phyloP scores from a whole-genome alignment of 1,284 basidiomycete species.

The Pascua guehoae region DNA sequence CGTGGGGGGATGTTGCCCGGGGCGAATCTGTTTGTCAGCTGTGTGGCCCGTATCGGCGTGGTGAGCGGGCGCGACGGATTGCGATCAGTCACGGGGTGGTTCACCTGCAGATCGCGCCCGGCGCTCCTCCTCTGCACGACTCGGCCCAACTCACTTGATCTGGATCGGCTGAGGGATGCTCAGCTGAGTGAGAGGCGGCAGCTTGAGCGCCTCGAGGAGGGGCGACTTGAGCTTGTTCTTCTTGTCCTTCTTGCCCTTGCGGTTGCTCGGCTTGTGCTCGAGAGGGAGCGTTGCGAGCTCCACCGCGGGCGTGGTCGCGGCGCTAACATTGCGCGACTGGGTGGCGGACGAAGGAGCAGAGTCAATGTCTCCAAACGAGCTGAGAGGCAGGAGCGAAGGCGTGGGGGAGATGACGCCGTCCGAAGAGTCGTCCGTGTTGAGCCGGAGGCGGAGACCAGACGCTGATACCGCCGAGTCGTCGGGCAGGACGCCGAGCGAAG shows the following conservation, averaged over 20 bases:
- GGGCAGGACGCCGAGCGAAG: no score
- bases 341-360: no score
- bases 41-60: not conserved
- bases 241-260: conserved; percentile 4
- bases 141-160: conserved; percentile 24
- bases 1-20: conserved; percentile 48
- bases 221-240: conserved; percentile 12
- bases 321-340: no score
- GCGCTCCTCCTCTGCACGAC: not conserved
- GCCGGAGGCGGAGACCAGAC: no score
- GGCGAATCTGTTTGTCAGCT: conserved; percentile 38
- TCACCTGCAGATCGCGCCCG: not conserved
- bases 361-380: no score
- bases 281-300: no score
- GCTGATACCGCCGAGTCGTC: no score
- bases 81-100: not conserved
- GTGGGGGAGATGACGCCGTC: no score
- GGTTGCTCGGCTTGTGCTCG: no score
- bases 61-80: not conserved
- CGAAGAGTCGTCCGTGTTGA: no score
- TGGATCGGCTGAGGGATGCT: conserved; percentile 24
- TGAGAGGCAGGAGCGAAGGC: no score
- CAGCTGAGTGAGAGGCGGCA: conserved; percentile 24
- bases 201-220: conserved; percentile 20
- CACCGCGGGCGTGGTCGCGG: no score